phyloP scores from a whole-genome alignment of 164 flowering plant genomes.

The Houttuynia cordata region DNA sequence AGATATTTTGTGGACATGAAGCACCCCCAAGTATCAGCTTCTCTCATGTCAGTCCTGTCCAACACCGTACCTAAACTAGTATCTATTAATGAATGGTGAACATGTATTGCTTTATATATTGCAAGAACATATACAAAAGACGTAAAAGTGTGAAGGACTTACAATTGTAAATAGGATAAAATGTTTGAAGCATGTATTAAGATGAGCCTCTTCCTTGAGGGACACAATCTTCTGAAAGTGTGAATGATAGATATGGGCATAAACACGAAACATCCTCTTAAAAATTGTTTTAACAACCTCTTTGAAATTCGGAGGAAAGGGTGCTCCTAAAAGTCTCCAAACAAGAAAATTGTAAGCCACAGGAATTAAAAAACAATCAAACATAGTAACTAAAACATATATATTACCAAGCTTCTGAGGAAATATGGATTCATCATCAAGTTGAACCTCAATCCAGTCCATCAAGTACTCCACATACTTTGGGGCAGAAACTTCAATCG shows the following conservation, averaged over 20 bases:
- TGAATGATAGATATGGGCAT: conserved; percentile 95
- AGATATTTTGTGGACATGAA: too few relatives aligned
- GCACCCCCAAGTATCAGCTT: too few relatives aligned
- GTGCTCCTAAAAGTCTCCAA: conserved; percentile 47
- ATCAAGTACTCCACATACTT: conserved; percentile 96
- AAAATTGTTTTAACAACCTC: conserved; percentile 96
- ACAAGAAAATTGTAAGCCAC: not conserved
- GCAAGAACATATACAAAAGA: not conserved
- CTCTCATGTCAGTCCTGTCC: too few relatives aligned
- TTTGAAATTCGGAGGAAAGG: conserved; percentile 90
- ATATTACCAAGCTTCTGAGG: conserved; percentile 92
- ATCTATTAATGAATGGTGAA: too few relatives aligned
- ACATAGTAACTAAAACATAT: not conserved
- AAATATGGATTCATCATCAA: conserved; percentile 91
- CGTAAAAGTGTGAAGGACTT: conserved; percentile 23
- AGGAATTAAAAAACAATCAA: not conserved
- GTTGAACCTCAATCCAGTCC: conserved; percentile 98
- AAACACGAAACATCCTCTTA: conserved; percentile 94
- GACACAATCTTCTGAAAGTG: conserved; percentile 97
- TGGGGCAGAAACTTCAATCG: conserved; percentile 98
- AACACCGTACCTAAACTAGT: too few relatives aligned
- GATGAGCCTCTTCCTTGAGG: conserved; percentile 97
- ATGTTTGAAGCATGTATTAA: conserved; percentile 99
- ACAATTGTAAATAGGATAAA: conserved; percentile 91
- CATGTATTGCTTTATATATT: too few relatives aligned